Evolutionary conservation across 768 basidiomycete species (phyloP), one percentile per base, ranked within the genome.

Genomic region (Guyanaporus albipodus): DNA sequence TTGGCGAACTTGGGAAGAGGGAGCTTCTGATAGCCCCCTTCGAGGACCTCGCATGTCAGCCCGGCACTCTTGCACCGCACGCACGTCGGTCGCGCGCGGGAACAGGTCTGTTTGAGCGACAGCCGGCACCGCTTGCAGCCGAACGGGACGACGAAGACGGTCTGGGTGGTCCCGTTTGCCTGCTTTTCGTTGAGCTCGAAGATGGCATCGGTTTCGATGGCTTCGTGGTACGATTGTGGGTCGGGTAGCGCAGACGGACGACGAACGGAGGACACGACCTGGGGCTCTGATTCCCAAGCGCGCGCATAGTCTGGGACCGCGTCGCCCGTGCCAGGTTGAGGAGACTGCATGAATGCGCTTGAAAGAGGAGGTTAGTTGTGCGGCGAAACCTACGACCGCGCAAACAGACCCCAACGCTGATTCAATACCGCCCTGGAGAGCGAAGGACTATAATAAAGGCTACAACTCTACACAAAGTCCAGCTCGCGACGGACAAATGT

Each of bases 181-280:
- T 44, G 48, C 22, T 21, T 24, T 48, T 55, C 52, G 5, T 58
- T 44, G 32, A 66, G 53, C 33, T 67, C 63, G 26, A 67, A 67
- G 8, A 66, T 66, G 3, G 48, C 46, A 7, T 44, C 17, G 12
- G 54, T 38, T 26, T 63, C 57, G 42, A 66, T 46, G 19, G 2
- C 38, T 14, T 44, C 21, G 9, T 66, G 63, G 39, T 59, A 67
- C 7, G 27, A 32, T 4, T 34, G 2, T 17, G 50, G 54, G 27
- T 52, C 44, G 2, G 54, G 61, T 11, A 48, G 52, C 4, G 22
- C 48, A n/a, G 52, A 39, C 14, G 64, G 64, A 26, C 66, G 59
- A 10, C 66, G 66, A 22, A 67, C 61, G 1, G 59, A 40, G 22
- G 51, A 37, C 10, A 5, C n/a, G 23, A 59, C 56, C 29, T 38